Evolutionary conservation across 768 basidiomycete genomes (phyloP).

Genomic region (Podaxis sp.): DNA sequence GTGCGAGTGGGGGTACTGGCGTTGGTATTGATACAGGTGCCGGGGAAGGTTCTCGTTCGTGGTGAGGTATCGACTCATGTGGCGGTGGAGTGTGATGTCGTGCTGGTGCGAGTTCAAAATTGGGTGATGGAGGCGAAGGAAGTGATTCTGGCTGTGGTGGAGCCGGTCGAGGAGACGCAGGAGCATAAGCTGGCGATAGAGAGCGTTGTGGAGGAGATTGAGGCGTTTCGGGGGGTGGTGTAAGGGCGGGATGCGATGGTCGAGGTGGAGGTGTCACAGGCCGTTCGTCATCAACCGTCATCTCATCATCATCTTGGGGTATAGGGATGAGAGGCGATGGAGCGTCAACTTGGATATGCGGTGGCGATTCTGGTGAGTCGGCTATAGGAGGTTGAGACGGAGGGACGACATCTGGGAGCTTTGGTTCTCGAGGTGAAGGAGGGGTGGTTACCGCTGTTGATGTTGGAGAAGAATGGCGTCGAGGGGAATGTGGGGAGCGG

Average conservation of each 20-base stretch:
- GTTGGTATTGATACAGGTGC: neutral
- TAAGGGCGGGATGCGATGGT: neutral
- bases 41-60: neutral
- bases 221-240: neutral
- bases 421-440: constrained; percentile 7
- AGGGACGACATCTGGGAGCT: constrained; percentile 6
- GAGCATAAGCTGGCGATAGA: neutral
- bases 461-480: neutral
- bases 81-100: neutral
- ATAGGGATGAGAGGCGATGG: constrained; percentile 7
- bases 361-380: constrained; percentile 16
- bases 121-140: neutral
- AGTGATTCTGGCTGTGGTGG: neutral
- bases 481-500: neutral
- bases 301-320: neutral
- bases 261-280: neutral
- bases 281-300: neutral
- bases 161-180: neutral
- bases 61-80: neutral
- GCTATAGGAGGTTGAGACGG: neutral
- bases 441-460: constrained; percentile 3
- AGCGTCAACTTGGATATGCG: neutral
- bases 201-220: too few species aligned
- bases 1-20: neutral
- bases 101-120: neutral